phyloP scores from a whole-genome alignment of 805 yeast species.

The Myxozyma sirexii region DNA sequence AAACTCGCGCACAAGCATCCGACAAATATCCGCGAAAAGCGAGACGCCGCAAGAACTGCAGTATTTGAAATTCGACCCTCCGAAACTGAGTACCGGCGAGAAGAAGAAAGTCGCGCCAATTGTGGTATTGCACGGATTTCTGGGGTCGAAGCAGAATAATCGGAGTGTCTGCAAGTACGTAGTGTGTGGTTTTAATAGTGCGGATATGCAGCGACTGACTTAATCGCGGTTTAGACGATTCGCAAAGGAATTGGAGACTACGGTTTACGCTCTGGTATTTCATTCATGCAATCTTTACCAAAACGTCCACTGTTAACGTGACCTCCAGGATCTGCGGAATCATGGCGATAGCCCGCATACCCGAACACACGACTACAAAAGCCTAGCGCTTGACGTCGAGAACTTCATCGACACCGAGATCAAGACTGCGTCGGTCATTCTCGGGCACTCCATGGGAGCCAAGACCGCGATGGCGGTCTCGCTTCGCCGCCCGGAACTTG shows the following conservation, averaged over 20 bases:
- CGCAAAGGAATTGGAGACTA: conserved; percentile 43
- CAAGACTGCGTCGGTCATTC: conserved; percentile 41
- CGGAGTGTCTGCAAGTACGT: conserved; percentile 72
- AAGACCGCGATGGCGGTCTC: conserved; percentile 89
- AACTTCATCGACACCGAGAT: conserved; percentile 57
- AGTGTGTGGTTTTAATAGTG: conserved; percentile 37
- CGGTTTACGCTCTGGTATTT: conserved; percentile 43
- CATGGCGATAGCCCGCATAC: conserved; percentile 90
- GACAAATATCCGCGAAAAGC: neutral
- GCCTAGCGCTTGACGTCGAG: conserved; percentile 86
- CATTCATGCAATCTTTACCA: neutral
- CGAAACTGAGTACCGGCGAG: conserved; percentile 22
- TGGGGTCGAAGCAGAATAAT: conserved; percentile 83
- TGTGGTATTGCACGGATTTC: conserved; percentile 82
- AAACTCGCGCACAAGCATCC: neutral
- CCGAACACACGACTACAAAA: conserved; percentile 71
- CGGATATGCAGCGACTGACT: neutral
- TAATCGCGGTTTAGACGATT: conserved; percentile 38
- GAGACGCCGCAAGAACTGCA: conserved; percentile 18
- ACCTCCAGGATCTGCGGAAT: conserved; percentile 67
- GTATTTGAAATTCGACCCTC: conserved; percentile 53
- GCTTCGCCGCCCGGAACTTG: conserved; percentile 62
- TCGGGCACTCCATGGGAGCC: conserved; percentile 71
- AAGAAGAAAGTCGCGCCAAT: conserved; percentile 52
- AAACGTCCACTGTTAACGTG: neutral